Evolutionary conservation across 495 filamentous ascomycete species (phyloP).

Genomic region (Podospora sp.): DNA sequence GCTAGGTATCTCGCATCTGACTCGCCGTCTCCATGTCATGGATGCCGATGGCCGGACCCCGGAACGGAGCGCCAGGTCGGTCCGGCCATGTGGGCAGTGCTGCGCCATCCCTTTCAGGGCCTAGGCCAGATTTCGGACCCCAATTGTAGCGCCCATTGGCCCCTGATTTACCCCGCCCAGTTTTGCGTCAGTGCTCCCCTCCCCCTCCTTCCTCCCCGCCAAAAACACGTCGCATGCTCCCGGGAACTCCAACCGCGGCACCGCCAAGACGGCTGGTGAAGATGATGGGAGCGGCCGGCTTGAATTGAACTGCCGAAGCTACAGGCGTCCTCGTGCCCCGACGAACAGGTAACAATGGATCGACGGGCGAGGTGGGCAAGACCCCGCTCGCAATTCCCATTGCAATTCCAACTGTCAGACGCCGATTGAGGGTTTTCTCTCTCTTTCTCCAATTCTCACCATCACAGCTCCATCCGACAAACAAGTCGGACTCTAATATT

Average conservation of each 20-base stretch:
- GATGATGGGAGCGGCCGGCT: slow-evolving; percentile 7
- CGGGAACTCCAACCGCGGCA: background rate
- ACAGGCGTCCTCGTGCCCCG: background rate
- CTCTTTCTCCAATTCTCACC: background rate
- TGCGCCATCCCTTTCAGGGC: background rate
- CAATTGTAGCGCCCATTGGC: background rate
- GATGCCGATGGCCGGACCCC: background rate
- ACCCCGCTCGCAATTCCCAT: slow-evolving; percentile 8
- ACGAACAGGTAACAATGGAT: slow-evolving; percentile 17
- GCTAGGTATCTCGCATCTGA: too few relatives aligned
- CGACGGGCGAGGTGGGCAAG: background rate
- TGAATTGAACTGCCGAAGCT: slow-evolving; percentile 21
- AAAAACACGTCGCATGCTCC: background rate
- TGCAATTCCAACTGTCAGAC: slow-evolving; percentile 1
- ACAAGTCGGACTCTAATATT: background rate
- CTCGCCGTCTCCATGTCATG: background rate
- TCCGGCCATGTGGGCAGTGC: background rate
- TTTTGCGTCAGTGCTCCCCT: background rate
- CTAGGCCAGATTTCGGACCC: background rate
- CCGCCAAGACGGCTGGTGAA: slow-evolving; percentile 26
- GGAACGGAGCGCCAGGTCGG: background rate
- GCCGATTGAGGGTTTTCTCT: background rate
- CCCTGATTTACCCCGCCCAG: background rate
- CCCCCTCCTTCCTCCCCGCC: background rate
- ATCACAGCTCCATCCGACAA: background rate